These are phyloP conservation scores for Diaporthe nobilis DNA, from an alignment of 2,329 filamentous ascomycete genomes.

Conservation along the genomic window DNA sequence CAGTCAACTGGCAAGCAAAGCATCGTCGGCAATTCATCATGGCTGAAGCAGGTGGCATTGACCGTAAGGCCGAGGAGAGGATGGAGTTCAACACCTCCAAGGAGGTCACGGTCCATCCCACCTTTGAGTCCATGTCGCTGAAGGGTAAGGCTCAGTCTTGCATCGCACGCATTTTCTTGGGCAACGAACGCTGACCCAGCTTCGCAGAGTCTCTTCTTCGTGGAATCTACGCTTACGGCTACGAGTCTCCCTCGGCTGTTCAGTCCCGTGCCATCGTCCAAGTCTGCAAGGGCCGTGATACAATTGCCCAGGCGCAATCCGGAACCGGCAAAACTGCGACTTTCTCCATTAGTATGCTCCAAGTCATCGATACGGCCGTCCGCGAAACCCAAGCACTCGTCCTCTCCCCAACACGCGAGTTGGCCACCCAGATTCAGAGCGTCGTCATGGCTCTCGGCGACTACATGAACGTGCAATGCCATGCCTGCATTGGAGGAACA, in stretches of 20 bases:
- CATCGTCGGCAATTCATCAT: constrained; percentile 67
- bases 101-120: constrained; percentile 95
- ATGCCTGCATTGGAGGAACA: constrained; percentile 99
- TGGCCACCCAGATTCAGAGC: constrained; percentile 99
- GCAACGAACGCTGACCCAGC: constrained; percentile 35
- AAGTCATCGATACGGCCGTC: constrained; percentile 96
- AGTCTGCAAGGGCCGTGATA: constrained; percentile 98
- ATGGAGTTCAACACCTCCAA: constrained; percentile 99
- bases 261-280: constrained; percentile 99
- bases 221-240: constrained; percentile 98
- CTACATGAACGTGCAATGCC: constrained; percentile 99
- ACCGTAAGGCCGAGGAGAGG: constrained; percentile 93
- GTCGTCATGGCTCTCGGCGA: constrained; percentile 98
- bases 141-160: constrained; percentile 70
- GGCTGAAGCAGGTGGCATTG: constrained; percentile 85
- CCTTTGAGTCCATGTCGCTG: constrained; percentile 95
- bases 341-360: constrained; percentile 98
- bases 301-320: constrained; percentile 97
- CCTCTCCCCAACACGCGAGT: constrained; percentile 96
- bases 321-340: constrained; percentile 99
- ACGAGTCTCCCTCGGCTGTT: constrained; percentile 97
- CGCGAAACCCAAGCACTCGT: constrained; percentile 99
- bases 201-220: constrained; percentile 86
- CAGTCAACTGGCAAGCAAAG: neutral
- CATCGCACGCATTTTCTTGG: neutral